Conservation (phyloP, 768 basidiomycete genomes). For the Tylopilus sp. region DNA sequence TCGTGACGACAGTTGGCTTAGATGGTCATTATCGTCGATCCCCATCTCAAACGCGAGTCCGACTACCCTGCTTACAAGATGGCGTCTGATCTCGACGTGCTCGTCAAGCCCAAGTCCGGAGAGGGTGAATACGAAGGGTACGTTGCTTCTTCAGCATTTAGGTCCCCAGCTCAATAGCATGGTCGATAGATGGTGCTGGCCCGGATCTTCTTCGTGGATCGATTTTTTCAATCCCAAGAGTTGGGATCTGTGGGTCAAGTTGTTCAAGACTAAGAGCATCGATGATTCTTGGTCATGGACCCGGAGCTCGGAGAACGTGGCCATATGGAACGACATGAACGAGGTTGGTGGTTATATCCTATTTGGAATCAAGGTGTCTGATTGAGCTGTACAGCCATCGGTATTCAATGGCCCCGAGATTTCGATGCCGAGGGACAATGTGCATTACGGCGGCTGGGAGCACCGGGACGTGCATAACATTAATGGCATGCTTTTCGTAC, state of each 20-base stretch:
- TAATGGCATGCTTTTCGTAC: constrained; percentile 90
- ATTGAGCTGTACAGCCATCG: constrained; percentile 59
- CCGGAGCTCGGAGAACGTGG: constrained; percentile 76
- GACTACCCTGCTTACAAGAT: constrained; percentile 82
- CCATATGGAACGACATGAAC: constrained; percentile 99
- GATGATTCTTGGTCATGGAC: constrained; percentile 70
- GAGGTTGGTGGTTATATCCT: constrained; percentile 57
- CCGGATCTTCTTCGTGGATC: constrained; percentile 93
- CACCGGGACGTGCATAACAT: constrained; percentile 97
- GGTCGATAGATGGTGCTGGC: constrained; percentile 82
- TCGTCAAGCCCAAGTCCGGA: constrained; percentile 80
- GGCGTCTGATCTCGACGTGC: constrained; percentile 75
- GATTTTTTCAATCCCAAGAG: constrained; percentile 92
- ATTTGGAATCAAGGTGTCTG: background rate
- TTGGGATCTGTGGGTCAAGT: constrained; percentile 87
- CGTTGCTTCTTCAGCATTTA: background rate
- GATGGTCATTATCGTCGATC: constrained; percentile 99
- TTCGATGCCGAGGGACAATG: constrained; percentile 66
- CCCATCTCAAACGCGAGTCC: constrained; percentile 83
- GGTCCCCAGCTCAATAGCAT: background rate
- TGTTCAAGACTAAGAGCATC: constrained; percentile 65
- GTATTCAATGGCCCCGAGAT: constrained; percentile 99
- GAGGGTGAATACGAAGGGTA: constrained; percentile 84
- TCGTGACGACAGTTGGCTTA: constrained; percentile 29
- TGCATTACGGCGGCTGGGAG: constrained; percentile 96